These are phyloP conservation scores for Boletus eberwhitei DNA, from an alignment of 768 basidiomycete genomes.

Conservation along the genomic window DNA sequence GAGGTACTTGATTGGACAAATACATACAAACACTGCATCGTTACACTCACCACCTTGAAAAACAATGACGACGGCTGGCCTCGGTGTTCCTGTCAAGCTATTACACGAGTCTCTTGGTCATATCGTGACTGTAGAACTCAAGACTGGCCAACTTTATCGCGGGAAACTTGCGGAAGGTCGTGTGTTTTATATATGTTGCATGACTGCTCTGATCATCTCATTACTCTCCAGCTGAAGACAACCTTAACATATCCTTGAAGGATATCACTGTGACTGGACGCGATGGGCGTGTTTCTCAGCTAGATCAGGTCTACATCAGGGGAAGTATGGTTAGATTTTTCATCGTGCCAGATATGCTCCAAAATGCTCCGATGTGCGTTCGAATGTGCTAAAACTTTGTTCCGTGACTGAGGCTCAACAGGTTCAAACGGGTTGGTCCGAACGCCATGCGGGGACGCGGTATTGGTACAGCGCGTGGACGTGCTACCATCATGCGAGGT, in stretches of 20 bases:
- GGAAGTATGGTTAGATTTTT: constrained; percentile 98
- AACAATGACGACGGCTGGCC: constrained; percentile 48
- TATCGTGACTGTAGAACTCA: constrained; percentile 95
- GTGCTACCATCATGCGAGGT: constrained; percentile 99
- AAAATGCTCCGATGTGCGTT: constrained; percentile 96
- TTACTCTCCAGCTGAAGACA: constrained; percentile 83
- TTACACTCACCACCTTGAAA: constrained; percentile 7
- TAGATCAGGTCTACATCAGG: constrained; percentile 98
- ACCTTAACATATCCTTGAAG: constrained; percentile 92
- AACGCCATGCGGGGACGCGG: constrained; percentile 98
- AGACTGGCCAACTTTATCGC: constrained; percentile 95
- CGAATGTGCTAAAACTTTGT: neutral
- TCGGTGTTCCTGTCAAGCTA: constrained; percentile 95
- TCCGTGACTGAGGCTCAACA: constrained; percentile 33
- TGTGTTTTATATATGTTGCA: constrained; percentile 16
- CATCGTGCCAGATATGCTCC: constrained; percentile 98
- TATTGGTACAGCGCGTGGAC: constrained; percentile 98
- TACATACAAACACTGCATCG: constrained; percentile 15
- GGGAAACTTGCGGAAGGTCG: constrained; percentile 94
- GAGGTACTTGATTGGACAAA: constrained; percentile 10
- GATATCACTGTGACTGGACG: constrained; percentile 98
- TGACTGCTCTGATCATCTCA: constrained; percentile 18
- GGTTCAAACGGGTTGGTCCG: constrained; percentile 98
- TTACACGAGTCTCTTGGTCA: constrained; percentile 96
- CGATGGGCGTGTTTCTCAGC: constrained; percentile 96